phyloP scores from a whole-genome alignment of 768 basidiomycete genomes.

The Kwoniella dejecticola region DNA sequence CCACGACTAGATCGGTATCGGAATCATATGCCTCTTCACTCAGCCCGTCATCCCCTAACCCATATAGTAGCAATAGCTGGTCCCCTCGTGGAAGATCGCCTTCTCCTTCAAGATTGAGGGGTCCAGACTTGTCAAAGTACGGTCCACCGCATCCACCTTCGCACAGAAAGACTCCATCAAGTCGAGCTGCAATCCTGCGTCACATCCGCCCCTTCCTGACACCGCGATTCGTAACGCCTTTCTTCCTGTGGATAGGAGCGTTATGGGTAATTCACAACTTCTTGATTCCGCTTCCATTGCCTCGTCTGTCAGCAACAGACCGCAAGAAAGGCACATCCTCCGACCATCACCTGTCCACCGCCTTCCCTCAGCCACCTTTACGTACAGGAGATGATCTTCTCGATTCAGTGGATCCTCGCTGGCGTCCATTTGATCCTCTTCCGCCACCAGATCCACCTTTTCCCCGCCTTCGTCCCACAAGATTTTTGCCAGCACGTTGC shows the following conservation, averaged over 20 bases:
- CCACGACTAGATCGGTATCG: not conserved
- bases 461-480: slow-evolving; percentile 43
- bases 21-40: slow-evolving; percentile 23
- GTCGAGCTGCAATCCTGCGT: not conserved
- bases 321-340: not conserved
- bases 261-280: slow-evolving; percentile 31
- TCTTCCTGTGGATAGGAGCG: slow-evolving; percentile 28
- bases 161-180: not conserved
- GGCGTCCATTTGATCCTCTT: slow-evolving; percentile 39
- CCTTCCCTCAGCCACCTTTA: slow-evolving; percentile 38
- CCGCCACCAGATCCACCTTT: slow-evolving; percentile 43
- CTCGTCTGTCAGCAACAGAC: not conserved
- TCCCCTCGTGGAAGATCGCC: slow-evolving; percentile 9
- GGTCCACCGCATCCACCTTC: not conserved
- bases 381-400: slow-evolving; percentile 39
- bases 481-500: slow-evolving; percentile 45
- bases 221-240: slow-evolving; percentile 17
- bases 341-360: slow-evolving; percentile 28
- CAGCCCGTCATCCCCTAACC: slow-evolving; percentile 20
- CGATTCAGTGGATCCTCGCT: slow-evolving; percentile 40
- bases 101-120: slow-evolving; percentile 17
- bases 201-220: slow-evolving; percentile 13
- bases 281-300: slow-evolving; percentile 32
- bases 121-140: slow-evolving; percentile 13
- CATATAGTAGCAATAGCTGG: slow-evolving; percentile 2